Conservation (phyloP, 2,329 filamentous ascomycete species). For the Venturia effusa region DNA sequence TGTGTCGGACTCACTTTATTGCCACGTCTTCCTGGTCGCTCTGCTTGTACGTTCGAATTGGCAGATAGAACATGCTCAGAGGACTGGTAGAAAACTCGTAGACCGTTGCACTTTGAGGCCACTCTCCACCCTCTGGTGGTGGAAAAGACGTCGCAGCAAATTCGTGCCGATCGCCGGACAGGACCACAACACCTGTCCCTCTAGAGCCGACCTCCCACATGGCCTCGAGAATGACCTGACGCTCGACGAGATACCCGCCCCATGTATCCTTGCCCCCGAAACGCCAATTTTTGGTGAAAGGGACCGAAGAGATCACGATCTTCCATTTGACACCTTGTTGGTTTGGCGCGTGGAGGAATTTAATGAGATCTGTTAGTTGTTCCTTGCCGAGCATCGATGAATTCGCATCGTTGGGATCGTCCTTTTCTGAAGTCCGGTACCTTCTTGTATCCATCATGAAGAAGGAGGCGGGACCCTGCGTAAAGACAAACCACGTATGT, state of each 20-base stretch:
- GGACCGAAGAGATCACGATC: conserved; percentile 78
- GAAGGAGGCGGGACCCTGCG: conserved; percentile 81
- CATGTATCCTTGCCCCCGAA: conserved; percentile 84
- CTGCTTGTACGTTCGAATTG: conserved; percentile 72
- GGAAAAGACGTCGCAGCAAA: conserved; percentile 79
- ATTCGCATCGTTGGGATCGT: conserved; percentile 45
- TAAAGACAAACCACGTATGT: conserved; percentile 81
- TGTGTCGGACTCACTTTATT: conserved; percentile 55
- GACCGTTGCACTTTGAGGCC: conserved; percentile 43
- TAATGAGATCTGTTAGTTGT: conserved; percentile 70
- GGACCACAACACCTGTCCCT: conserved; percentile 66
- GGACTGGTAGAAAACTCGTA: conserved; percentile 91
- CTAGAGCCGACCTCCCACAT: conserved; percentile 78
- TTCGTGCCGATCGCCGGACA: conserved; percentile 93
- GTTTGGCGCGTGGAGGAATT: conserved; percentile 63
- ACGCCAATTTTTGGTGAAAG: conserved; percentile 96
- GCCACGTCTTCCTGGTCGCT: conserved; percentile 71
- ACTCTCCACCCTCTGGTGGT: conserved; percentile 46
- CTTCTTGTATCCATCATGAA: conserved; percentile 90
- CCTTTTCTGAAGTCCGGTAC: conserved; percentile 62
- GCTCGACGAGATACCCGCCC: conserved; percentile 81
- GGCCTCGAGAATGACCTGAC: conserved; percentile 67
- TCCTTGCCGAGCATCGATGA: conserved; percentile 81
- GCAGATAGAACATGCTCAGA: conserved; percentile 87
- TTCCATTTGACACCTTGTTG: conserved; percentile 82